These are phyloP conservation scores for Phytophthora pistaciae DNA, from an alignment of 352 stramenopile species.

Conservation along the genomic window DNA sequence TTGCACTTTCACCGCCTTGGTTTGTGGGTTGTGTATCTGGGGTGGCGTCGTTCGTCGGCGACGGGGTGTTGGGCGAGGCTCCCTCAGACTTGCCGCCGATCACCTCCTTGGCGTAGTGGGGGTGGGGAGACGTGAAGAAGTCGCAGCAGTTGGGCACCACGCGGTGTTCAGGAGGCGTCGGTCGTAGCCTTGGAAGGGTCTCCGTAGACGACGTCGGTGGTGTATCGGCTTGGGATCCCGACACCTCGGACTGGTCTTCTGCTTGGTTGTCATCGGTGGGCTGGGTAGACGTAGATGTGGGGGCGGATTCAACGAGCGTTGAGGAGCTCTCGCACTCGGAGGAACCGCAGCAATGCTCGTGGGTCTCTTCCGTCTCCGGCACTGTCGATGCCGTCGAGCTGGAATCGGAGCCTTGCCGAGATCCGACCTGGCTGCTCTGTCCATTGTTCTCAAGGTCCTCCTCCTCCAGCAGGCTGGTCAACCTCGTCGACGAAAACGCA, in stretches of 20 bases:
- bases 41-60: conserved; percentile 9
- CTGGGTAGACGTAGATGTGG: conserved; percentile 10
- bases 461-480: conserved; percentile 20
- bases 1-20: conserved; percentile 13
- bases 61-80: neutral
- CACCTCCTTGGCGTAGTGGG: conserved; percentile 41
- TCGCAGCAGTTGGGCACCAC: conserved; percentile 48
- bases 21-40: conserved; percentile 8
- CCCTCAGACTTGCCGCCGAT: conserved; percentile 28
- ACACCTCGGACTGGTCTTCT: conserved; percentile 14
- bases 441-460: conserved; percentile 7
- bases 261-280: conserved; percentile 20
- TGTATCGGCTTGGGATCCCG: conserved; percentile 7
- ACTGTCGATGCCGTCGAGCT: conserved; percentile 8
- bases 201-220: conserved; percentile 16
- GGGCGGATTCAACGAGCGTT: conserved; percentile 7
- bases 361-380: conserved; percentile 14
- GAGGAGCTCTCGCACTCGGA: conserved; percentile 20
- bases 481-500: conserved; percentile 21
- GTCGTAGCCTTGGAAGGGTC: conserved; percentile 33
- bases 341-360: conserved; percentile 7
- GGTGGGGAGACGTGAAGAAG: conserved; percentile 42
- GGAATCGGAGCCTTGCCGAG: conserved; percentile 1
- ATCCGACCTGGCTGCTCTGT: conserved; percentile 7
- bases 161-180: conserved; percentile 17